phyloP scores from a whole-genome alignment of 2,329 filamentous ascomycete genomes.

The Sclerotiophoma versabilis region DNA sequence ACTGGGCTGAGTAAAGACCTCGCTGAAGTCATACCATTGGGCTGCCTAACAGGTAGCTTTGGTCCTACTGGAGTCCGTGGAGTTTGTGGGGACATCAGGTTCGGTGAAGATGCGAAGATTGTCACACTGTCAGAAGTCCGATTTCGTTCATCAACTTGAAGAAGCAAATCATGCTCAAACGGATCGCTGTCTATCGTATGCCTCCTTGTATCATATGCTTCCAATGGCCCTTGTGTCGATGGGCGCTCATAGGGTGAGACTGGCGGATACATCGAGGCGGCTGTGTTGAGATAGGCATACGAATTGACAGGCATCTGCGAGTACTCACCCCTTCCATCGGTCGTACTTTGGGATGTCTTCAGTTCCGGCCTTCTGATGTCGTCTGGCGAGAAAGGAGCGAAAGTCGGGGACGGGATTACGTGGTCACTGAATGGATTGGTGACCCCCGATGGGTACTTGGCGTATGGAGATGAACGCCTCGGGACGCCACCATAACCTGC shows the following conservation, averaged over 20 bases:
- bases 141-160: conserved; percentile 36
- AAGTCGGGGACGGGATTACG: conserved; percentile 29
- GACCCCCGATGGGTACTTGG: conserved; percentile 3
- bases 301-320: conserved; percentile 24
- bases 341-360: conserved; percentile 4
- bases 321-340: conserved; percentile 27
- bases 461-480: conserved; percentile 11
- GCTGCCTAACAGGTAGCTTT: conserved; percentile 12
- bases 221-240: conserved; percentile 10
- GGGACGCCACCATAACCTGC: conserved; percentile 18
- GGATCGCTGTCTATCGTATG: conserved; percentile 27
- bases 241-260: conserved; percentile 30
- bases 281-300: conserved; percentile 24
- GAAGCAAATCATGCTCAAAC: conserved; percentile 40
- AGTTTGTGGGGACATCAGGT: conserved; percentile 29
- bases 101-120: conserved; percentile 31
- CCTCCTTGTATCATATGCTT: background rate
- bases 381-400: conserved; percentile 25
- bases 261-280: conserved; percentile 28
- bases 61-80: conserved; percentile 23
- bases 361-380: conserved; percentile 22
- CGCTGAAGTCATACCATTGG: conserved; percentile 6
- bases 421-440: conserved; percentile 27
- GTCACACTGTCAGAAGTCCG: conserved; percentile 41
- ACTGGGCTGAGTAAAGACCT: conserved; percentile 14